These are phyloP conservation scores for Diaporthe longicolla DNA, from an alignment of 2,329 filamentous ascomycete genomes.

Conservation along the genomic window DNA sequence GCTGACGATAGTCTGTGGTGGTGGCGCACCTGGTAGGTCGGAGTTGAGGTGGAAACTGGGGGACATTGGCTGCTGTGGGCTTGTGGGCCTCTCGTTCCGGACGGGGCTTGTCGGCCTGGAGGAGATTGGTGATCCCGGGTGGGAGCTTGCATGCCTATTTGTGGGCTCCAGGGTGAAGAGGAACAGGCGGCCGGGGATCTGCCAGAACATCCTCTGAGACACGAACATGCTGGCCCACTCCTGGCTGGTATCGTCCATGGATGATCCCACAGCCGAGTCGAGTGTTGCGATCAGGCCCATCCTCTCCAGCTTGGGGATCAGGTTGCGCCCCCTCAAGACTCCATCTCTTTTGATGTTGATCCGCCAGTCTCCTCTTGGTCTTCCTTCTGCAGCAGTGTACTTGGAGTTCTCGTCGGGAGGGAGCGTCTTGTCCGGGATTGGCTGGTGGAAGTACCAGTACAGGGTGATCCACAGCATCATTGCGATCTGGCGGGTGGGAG, in stretches of 20 bases:
- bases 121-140: constrained; percentile 64
- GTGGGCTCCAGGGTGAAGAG: constrained; percentile 85
- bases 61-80: constrained; percentile 46
- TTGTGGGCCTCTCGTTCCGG: constrained; percentile 48
- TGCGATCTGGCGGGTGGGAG: constrained; percentile 89
- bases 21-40: constrained; percentile 58
- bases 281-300: constrained; percentile 88
- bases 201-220: constrained; percentile 88
- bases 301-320: constrained; percentile 91
- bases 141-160: constrained; percentile 54
- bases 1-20: constrained; percentile 52
- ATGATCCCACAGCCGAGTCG: constrained; percentile 80
- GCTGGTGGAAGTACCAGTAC: constrained; percentile 98
- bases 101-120: constrained; percentile 69
- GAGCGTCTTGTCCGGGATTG: constrained; percentile 76
- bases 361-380: constrained; percentile 87
- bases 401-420: constrained; percentile 71
- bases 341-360: constrained; percentile 89
- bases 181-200: constrained; percentile 87
- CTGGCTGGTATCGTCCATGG: constrained; percentile 71
- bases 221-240: constrained; percentile 88
- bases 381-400: constrained; percentile 76
- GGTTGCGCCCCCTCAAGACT: constrained; percentile 85
- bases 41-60: constrained; percentile 47
- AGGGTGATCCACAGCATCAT: constrained; percentile 97